These are phyloP conservation scores for Colletotrichum lentis DNA, from an alignment of 2,329 filamentous ascomycete species.

Conservation along the genomic window DNA sequence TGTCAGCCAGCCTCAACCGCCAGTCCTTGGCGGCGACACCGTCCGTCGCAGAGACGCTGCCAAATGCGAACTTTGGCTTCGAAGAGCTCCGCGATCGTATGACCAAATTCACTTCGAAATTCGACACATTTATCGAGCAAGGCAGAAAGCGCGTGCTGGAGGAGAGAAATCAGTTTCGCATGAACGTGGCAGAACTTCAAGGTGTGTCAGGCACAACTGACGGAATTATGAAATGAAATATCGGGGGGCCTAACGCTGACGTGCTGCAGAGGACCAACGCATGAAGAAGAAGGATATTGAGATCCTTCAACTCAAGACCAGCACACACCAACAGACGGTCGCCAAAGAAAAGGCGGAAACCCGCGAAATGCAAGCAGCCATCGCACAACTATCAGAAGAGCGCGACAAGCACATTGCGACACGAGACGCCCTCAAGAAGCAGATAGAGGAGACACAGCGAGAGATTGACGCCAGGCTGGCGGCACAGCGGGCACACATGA, in stretches of 20 bases:
- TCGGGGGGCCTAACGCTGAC: slow-evolving; percentile 1
- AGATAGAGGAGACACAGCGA: slow-evolving; percentile 73
- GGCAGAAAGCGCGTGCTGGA: slow-evolving; percentile 89
- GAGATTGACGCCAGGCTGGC: slow-evolving; percentile 74
- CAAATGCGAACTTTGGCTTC: slow-evolving; percentile 93
- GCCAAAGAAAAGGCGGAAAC: slow-evolving; percentile 80
- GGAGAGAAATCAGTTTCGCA: slow-evolving; percentile 91
- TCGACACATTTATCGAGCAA: slow-evolving; percentile 93
- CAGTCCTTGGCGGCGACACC: slow-evolving; percentile 66
- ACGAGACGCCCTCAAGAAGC: slow-evolving; percentile 65
- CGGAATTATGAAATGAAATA: too few species aligned
- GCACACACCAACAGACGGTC: slow-evolving; percentile 76
- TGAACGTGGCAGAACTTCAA: slow-evolving; percentile 88
- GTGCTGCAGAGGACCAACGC: slow-evolving; percentile 79
- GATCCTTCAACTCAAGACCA: slow-evolving; percentile 76
- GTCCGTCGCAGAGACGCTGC: slow-evolving; percentile 80
- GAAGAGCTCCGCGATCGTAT: slow-evolving; percentile 95
- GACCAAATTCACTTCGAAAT: slow-evolving; percentile 87
- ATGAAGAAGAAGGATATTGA: slow-evolving; percentile 90
- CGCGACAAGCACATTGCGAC: slow-evolving; percentile 67
- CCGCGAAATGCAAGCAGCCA: slow-evolving; percentile 74
- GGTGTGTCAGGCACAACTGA: slow-evolving; percentile 62
- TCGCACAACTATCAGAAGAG: slow-evolving; percentile 65
- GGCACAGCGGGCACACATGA: slow-evolving; percentile 76
- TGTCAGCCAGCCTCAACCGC: slow-evolving; percentile 69